A percentile compares a stretch with the other conserved stretches of the same genome.
Evolutionary conservation across 768 basidiomycete genomes (phyloP).

Genomic region (Suillus ampliporus): DNA sequence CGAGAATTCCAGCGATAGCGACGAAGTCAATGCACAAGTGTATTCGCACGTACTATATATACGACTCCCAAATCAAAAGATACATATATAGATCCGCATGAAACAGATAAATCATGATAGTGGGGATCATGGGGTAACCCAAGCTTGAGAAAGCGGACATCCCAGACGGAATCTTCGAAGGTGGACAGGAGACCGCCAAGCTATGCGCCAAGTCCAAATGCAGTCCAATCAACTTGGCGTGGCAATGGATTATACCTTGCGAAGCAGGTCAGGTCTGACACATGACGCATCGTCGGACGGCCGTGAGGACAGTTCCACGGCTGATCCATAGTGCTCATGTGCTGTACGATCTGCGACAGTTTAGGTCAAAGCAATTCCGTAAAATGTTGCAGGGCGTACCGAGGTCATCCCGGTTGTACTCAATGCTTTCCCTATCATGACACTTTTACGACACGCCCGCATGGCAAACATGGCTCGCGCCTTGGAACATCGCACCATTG

Average conservation of each 20-base stretch:
- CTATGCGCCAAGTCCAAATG: constrained; percentile 19
- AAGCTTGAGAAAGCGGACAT: neutral
- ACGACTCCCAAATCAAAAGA: neutral
- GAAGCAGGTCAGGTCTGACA: constrained; percentile 55
- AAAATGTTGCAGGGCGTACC: constrained; percentile 38
- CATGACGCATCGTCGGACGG: constrained; percentile 81
- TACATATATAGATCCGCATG: constrained; percentile 7
- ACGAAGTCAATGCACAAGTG: neutral
- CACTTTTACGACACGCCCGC: constrained; percentile 93
- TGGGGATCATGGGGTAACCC: neutral
- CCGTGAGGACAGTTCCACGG: constrained; percentile 93
- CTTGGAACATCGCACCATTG: constrained; percentile 92
- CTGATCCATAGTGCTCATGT: constrained; percentile 86
- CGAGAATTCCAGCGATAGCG: neutral
- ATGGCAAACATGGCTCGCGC: constrained; percentile 96
- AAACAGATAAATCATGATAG: neutral
- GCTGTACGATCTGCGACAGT: constrained; percentile 63
- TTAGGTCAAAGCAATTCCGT: neutral
- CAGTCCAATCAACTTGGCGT: constrained; percentile 44
- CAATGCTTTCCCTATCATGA: constrained; percentile 93
- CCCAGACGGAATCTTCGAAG: neutral
- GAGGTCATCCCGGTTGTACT: constrained; percentile 77
- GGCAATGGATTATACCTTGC: constrained; percentile 19
- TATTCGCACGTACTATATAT: constrained; percentile 10
- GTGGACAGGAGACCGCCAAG: neutral